Conservation (phyloP, 2,329 filamentous ascomycete genomes). For the Lachnellula cervina region DNA sequence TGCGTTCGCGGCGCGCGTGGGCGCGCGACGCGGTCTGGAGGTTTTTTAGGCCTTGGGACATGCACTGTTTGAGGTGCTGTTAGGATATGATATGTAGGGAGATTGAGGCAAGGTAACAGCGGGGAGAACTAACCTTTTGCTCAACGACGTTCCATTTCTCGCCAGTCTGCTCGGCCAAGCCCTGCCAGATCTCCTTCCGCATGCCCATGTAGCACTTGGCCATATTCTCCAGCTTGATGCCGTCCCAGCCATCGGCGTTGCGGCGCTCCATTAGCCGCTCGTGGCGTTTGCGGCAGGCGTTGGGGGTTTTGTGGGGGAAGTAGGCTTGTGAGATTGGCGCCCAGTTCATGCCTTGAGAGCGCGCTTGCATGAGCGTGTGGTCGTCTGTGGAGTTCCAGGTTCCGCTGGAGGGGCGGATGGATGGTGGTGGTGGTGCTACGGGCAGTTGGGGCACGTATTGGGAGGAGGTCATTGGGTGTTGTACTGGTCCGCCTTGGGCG, state of each 20-base stretch:
- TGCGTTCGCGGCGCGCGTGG: slow-evolving; percentile 59
- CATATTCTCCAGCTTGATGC: slow-evolving; percentile 66
- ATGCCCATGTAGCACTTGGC: slow-evolving; percentile 75
- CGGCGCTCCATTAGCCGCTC: slow-evolving; percentile 74
- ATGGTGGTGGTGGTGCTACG: slow-evolving; percentile 7
- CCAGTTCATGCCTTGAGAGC: slow-evolving; percentile 77
- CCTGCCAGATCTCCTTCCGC: slow-evolving; percentile 76
- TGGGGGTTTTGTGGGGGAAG: slow-evolving; percentile 67
- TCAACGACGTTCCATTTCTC: slow-evolving; percentile 75
- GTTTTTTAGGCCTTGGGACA: slow-evolving; percentile 79
- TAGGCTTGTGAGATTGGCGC: slow-evolving; percentile 69
- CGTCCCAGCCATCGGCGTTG: slow-evolving; percentile 62
- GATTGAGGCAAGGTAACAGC: slow-evolving; percentile 1
- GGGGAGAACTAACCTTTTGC: slow-evolving; percentile 46
- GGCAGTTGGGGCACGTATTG: slow-evolving; percentile 10
- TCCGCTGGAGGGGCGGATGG: slow-evolving; percentile 50
- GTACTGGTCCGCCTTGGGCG: slow-evolving; percentile 17
- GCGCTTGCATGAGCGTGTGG: slow-evolving; percentile 64
- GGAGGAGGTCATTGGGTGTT: slow-evolving; percentile 12
- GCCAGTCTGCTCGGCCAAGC: slow-evolving; percentile 67
- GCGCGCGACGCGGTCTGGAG: slow-evolving; percentile 65
- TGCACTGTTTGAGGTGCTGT: slow-evolving; percentile 52
- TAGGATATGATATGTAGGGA: slow-evolving; percentile 8
- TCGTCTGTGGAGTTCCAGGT: slow-evolving; percentile 75
- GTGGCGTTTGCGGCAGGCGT: slow-evolving; percentile 81